A percentile compares a stretch with the other conserved stretches of the same genome.
Evolutionary conservation across 75 land plant genomes (phyloP).

Genomic region (Pinus taeda): DNA sequence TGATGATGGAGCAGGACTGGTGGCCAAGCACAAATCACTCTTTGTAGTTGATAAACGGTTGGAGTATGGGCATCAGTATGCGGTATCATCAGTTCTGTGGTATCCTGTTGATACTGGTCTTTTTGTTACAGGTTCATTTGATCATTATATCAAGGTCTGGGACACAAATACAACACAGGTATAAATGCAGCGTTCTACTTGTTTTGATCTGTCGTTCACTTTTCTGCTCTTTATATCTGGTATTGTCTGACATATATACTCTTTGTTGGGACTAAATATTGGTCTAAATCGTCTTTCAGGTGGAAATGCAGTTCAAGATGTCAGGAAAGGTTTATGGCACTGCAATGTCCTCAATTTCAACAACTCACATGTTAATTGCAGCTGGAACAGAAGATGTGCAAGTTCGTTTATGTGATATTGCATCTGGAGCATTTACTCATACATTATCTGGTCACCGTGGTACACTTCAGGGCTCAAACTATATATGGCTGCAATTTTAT

Average conservation of each 20-base stretch:
- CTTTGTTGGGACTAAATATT: not conserved
- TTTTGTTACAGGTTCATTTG: slow-evolving; percentile 84
- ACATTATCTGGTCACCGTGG: slow-evolving; percentile 95
- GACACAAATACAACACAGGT: slow-evolving; percentile 89
- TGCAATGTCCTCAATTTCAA: slow-evolving; percentile 84
- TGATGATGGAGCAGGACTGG: slow-evolving; percentile 35
- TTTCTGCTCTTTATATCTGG: not conserved
- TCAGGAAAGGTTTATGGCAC: slow-evolving; percentile 83
- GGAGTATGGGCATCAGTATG: slow-evolving; percentile 64
- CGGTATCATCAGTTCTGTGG: slow-evolving; percentile 86
- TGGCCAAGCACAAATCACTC: slow-evolving; percentile 63
- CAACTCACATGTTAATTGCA: slow-evolving; percentile 92
- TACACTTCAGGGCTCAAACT: slow-evolving; percentile 18
- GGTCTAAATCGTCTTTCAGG: slow-evolving; percentile 32
- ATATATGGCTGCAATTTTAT: not conserved
- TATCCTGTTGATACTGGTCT: slow-evolving; percentile 95
- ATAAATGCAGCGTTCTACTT: not conserved
- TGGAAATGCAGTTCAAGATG: slow-evolving; percentile 82
- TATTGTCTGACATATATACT: not conserved
- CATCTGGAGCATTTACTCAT: slow-evolving; percentile 94
- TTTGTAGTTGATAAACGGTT: slow-evolving; percentile 76
- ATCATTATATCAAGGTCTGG: slow-evolving; percentile 90
- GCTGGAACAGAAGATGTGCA: slow-evolving; percentile 91
- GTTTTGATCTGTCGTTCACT: not conserved
- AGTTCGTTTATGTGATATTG: slow-evolving; percentile 91